Evolutionary conservation across 768 basidiomycete species (phyloP), one percentile per base, ranked within the genome.

Genomic region (Lentinula guzmanii): DNA sequence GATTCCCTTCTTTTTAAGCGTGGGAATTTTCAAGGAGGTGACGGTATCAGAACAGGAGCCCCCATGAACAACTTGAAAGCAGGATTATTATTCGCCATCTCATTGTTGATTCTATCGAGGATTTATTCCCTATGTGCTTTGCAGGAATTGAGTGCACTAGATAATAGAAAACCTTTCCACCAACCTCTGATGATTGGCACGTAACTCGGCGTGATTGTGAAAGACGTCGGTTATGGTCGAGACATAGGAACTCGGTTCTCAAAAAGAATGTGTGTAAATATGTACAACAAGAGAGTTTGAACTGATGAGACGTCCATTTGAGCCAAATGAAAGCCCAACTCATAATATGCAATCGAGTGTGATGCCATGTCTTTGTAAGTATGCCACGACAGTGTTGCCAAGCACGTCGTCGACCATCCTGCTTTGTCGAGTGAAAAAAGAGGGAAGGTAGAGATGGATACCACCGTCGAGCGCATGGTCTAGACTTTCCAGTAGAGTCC

Each of bases 91-190:
- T 24, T 24, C 8, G 81, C 86, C 80, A 90, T 86, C 75, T 97
- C 95, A 34, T 94, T 88, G 62, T 93, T 91, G 60, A 98, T 89
- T 48, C 89, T 77, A 68, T 91, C 16, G 91, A 28, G 84, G 63
- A 93, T 85, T 67, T 96, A 98, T 63, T 93, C 90, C 95, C n/a
- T 85, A 72, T 99, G 98, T 13, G 90, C 88, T 53, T 92, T 89
- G 5, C 91, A 84, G 80, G 96, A 98, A 65, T 95, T 93, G 63
- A 97, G 80, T 1, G 95, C 93, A 28, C 28, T 28, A 3, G 28
- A 28, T 28, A 4, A 3, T 70, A 0, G 94, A 93, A 66, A 92
- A 89, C 54, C 87, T 82, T 42, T 93, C 86, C 4, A 98, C 82
- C 48, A 98, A 78, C 65, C 82, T 79, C 56, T 82, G 79, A 66